Evolutionary conservation across 371 early-diverging fungal species (phyloP).

Genomic region (Fennellomyces sp.): DNA sequence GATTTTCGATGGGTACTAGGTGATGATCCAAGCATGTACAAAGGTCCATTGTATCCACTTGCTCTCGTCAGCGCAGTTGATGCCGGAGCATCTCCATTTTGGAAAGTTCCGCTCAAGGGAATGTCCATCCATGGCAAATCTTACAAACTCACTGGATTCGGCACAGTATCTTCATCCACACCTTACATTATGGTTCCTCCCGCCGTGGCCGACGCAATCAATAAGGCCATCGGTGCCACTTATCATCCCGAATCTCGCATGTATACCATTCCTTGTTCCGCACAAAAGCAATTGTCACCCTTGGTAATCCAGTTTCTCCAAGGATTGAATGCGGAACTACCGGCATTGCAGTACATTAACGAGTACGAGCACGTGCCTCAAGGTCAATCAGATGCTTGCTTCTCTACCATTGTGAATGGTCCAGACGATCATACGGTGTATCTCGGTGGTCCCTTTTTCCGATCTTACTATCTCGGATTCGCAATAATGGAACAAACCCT

Average conservation of each 20-base stretch:
- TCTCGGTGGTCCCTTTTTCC: constrained; percentile 39
- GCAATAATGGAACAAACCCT: constrained; percentile 7
- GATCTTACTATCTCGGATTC: constrained; percentile 32
- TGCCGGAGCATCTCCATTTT: constrained; percentile 25
- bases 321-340: constrained; percentile 25
- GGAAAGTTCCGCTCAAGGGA: constrained; percentile 29
- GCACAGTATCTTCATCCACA: constrained; percentile 26
- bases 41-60: constrained; percentile 19
- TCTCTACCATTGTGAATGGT: constrained; percentile 24
- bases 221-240: constrained; percentile 21
- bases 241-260: constrained; percentile 10
- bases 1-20: constrained; percentile 24
- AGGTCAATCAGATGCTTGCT: constrained; percentile 19
- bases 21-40: constrained; percentile 23
- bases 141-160: background rate
- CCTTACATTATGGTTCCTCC: constrained; percentile 26
- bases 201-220: constrained; percentile 19
- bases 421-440: constrained; percentile 19
- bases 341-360: constrained; percentile 28
- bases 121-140: constrained; percentile 3
- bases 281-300: constrained; percentile 11
- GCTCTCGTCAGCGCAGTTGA: constrained; percentile 10
- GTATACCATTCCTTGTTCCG: constrained; percentile 25
- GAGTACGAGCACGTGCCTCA: constrained; percentile 6
- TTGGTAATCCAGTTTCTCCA: constrained; percentile 23